Conservation (phyloP, 345 rosid genomes). For the Populus deltoides region DNA sequence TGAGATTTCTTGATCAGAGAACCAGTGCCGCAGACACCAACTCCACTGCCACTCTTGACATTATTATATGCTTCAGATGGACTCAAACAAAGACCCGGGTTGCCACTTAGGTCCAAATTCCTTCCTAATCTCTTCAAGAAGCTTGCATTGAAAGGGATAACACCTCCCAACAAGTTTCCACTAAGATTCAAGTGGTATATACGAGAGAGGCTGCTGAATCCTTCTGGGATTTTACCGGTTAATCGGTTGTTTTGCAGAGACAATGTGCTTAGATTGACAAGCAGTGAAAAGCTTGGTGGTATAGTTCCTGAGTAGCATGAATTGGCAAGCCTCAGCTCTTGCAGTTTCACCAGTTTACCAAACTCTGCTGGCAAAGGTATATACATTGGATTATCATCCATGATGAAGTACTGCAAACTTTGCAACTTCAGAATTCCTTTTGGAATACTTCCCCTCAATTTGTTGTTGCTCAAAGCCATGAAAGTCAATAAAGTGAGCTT, state of each 20-base stretch:
- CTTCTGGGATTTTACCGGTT: slow-evolving; percentile 64
- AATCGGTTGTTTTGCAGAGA: slow-evolving; percentile 75
- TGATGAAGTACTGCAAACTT: slow-evolving; percentile 69
- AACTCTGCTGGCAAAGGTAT: slow-evolving; percentile 57
- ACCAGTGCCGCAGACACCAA: slow-evolving; percentile 48
- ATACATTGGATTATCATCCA: slow-evolving; percentile 83
- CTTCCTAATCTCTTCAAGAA: slow-evolving; percentile 60
- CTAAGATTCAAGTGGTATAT: slow-evolving; percentile 78
- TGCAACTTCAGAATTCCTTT: slow-evolving; percentile 53
- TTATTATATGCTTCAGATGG: slow-evolving; percentile 48
- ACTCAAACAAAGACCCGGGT: slow-evolving; percentile 73
- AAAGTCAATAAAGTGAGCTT: slow-evolving; percentile 54
- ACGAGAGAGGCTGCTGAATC: slow-evolving; percentile 46
- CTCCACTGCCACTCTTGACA: slow-evolving; percentile 54
- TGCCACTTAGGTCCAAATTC: slow-evolving; percentile 81
- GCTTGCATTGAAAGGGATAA: slow-evolving; percentile 67
- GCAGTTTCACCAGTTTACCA: slow-evolving; percentile 53
- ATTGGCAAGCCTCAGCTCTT: slow-evolving; percentile 75
- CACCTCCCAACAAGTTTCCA: slow-evolving; percentile 60
- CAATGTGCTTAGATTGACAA: slow-evolving; percentile 66
- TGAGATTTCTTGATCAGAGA: slow-evolving; percentile 41
- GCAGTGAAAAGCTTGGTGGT: slow-evolving; percentile 51
- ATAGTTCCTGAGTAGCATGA: slow-evolving; percentile 69
- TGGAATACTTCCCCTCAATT: slow-evolving; percentile 56
- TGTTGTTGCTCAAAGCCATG: slow-evolving; percentile 75